Evolutionary conservation across 306 rosid species (phyloP).

Genomic region (Lathyrus aphaca): DNA sequence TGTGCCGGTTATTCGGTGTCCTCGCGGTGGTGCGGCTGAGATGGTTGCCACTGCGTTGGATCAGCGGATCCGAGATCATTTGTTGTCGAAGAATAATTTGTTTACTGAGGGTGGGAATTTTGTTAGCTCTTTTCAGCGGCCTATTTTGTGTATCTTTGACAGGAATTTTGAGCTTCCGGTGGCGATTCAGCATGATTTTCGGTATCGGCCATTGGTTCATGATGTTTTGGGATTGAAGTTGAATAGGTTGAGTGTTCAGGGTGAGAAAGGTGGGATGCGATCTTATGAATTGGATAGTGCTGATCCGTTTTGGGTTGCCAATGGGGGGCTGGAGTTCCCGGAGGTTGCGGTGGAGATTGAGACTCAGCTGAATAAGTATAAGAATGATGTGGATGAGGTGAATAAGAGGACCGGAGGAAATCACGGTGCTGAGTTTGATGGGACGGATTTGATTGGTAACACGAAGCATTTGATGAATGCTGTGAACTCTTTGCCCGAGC

Average conservation of each 20-base stretch:
- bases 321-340: slow-evolving; percentile 84
- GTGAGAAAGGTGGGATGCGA: slow-evolving; percentile 92
- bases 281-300: slow-evolving; percentile 84
- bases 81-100: slow-evolving; percentile 83
- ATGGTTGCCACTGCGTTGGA: slow-evolving; percentile 94
- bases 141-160: slow-evolving; percentile 83
- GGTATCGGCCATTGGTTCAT: slow-evolving; percentile 87
- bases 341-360: slow-evolving; percentile 97
- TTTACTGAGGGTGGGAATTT: slow-evolving; percentile 77
- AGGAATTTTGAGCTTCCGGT: slow-evolving; percentile 89
- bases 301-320: slow-evolving; percentile 86
- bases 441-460: slow-evolving; percentile 91
- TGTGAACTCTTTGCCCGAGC: slow-evolving; percentile 91
- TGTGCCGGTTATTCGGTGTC: slow-evolving; percentile 83
- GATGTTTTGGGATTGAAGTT: slow-evolving; percentile 88
- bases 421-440: slow-evolving; percentile 85
- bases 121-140: slow-evolving; percentile 83
- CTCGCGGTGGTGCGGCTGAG: slow-evolving; percentile 93
- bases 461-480: slow-evolving; percentile 98
- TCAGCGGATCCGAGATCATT: slow-evolving; percentile 87
- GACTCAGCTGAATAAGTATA: slow-evolving; percentile 81
- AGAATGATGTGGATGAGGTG: slow-evolving; percentile 96
- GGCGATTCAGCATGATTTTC: slow-evolving; percentile 92
- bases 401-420: slow-evolving; percentile 86
- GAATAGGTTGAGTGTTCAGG: slow-evolving; percentile 81